Percentiles rank a stretch among this genome's conserved stretches.
Evolutionary conservation across 179 eudicot species (phyloP).

Genomic region (Beta corolliflora): DNA sequence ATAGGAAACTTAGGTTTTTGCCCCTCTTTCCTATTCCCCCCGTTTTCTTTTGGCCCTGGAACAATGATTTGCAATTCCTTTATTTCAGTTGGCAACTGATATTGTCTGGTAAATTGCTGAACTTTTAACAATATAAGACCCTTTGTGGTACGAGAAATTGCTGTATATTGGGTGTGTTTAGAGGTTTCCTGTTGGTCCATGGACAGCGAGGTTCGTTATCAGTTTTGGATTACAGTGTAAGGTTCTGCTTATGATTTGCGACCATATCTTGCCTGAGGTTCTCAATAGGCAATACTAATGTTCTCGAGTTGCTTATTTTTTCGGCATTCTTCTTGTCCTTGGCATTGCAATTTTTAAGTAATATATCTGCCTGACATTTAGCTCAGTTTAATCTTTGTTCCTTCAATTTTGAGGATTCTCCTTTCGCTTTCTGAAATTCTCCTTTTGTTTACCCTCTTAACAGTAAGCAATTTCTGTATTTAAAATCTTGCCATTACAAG

Average conservation of each 20-base stretch:
- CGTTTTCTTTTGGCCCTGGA: background rate
- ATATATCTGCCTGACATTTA: too few species aligned
- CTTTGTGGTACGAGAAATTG: background rate
- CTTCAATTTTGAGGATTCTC: background rate
- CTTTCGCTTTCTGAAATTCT: background rate
- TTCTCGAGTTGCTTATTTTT: background rate
- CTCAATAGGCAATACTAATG: background rate
- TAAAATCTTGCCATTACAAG: too few species aligned
- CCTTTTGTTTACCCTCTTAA: too few species aligned
- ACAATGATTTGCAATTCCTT: background rate
- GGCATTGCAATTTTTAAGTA: background rate
- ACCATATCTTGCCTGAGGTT: background rate
- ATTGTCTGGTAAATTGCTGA: background rate
- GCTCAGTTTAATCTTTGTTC: background rate
- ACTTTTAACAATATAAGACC: background rate
- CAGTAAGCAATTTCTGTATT: too few species aligned
- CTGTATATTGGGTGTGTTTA: background rate
- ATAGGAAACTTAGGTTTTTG: background rate
- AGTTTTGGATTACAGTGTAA: background rate
- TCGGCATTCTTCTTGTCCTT: constrained; percentile 2
- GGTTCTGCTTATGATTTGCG: background rate
- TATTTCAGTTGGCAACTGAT: too few species aligned
- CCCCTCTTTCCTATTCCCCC: background rate
- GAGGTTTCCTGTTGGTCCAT: background rate
- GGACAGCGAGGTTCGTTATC: background rate